These are phyloP conservation scores for Aspergillus cejpii DNA, from an alignment of 2,329 filamentous ascomycete genomes.

Conservation along the genomic window DNA sequence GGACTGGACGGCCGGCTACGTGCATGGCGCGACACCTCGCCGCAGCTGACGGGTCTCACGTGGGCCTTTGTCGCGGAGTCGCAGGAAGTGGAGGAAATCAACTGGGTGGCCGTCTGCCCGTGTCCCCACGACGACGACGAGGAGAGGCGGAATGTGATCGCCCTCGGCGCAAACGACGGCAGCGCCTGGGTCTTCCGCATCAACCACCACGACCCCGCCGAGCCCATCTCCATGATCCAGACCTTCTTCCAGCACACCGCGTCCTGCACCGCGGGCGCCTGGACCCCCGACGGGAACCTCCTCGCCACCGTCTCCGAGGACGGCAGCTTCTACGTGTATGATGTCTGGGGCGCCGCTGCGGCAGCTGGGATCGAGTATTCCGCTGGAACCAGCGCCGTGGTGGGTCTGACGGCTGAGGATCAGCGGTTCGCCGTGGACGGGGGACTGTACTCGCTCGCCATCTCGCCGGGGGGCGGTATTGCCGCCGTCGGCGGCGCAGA, in stretches of 20 bases:
- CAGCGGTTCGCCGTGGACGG: conserved; percentile 89
- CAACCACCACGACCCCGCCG: conserved; percentile 55
- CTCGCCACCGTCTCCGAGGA: conserved; percentile 88
- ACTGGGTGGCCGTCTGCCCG: conserved; percentile 79
- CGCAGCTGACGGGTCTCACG: conserved; percentile 44
- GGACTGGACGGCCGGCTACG: conserved; percentile 80
- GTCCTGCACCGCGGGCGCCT: conserved; percentile 79
- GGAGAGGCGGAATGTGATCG: conserved; percentile 69
- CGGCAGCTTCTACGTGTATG: conserved; percentile 82
- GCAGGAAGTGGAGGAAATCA: conserved; percentile 90
- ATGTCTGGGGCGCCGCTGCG: conserved; percentile 74
- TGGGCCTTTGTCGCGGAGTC: conserved; percentile 68
- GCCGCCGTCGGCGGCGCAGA: conserved; percentile 82
- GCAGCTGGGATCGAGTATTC: conserved; percentile 54
- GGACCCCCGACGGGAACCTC: conserved; percentile 80
- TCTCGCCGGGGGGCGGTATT: conserved; percentile 72
- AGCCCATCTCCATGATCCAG: conserved; percentile 73
- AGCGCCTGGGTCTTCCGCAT: conserved; percentile 95
- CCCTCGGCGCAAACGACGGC: conserved; percentile 81
- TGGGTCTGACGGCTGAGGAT: conserved; percentile 71
- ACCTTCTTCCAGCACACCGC: conserved; percentile 87
- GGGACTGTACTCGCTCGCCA: conserved; percentile 78
- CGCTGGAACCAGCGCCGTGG: conserved; percentile 56
- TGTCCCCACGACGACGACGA: conserved; percentile 40
- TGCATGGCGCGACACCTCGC: conserved; percentile 54